Base-by-base conservation (phyloP, 257 asterid genomes). In the Solanum lignicaule region DNA sequence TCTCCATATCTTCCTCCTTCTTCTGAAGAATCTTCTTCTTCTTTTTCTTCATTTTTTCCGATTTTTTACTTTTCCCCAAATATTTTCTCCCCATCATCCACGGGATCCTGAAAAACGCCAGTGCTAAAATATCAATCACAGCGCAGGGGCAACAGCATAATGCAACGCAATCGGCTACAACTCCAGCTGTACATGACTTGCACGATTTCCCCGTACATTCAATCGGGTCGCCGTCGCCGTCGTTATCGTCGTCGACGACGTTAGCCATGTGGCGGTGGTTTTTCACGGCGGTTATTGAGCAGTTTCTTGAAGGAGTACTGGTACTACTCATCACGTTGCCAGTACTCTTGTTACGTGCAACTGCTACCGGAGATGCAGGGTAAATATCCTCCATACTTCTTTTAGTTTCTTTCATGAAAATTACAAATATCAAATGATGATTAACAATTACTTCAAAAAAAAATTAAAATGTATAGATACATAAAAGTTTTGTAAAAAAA, bases 101-200 rank as follows among this genome's bases (percentile, higher is more conserved):
- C 75, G 99, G 99, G 68, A 97, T 90, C 93, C 93, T 95, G 52
- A 97, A 52, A 21, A 97, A 91, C 3, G 99, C 93, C 32, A 97
- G 93, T 27, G 94, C 92, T 72, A 97, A 32, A 21, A 95, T 89
- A 91, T 91, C 93, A 43, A 95, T 95, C 62, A 97, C 95, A 16
- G 98, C 96, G 92, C 98, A 95, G 0, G 99, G 99, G 83, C 99
- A 97, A 89, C 98, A 97, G 87, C 99, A 95, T 32, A 97, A 93
- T 27, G 99, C 99, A 66, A 97, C 96, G 88, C 99, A 97, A 92
- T 96, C 99, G 43, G 99, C 98, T 88, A 97, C 93, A 86, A 91
- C 92, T 36, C 95, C 98, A 83, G 95, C 98, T 43, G 98, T 92
- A 92, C 99, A 97, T 86, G 99, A 93, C 87, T 91, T 91, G 89